Base-by-base conservation (phyloP, 2,329 filamentous ascomycete genomes). In the Arthrobotrys entomopaga region DNA sequence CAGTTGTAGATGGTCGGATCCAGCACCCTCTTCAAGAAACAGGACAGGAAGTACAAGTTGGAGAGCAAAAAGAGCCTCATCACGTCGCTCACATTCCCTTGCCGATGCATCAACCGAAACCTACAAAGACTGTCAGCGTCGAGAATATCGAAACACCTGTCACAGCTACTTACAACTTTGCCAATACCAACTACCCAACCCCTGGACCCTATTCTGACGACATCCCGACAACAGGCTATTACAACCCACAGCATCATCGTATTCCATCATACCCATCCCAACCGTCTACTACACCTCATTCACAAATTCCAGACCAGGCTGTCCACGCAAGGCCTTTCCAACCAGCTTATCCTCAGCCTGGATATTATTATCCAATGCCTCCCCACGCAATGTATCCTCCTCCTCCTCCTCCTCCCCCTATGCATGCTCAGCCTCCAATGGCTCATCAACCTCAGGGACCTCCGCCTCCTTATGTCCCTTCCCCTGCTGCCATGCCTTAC, bases 261-360 rank as follows among this genome's bases (percentile, higher is more conserved):
- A 58, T 67, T 42, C 70, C 70, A 19, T 74, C 70, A 10, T 74
- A 76, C 73, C 64, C 76, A 63, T 70, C 77, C 63, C 64, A 78
- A 60, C 59, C 77, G 59, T 78, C 48, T 70, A 76, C 77, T 83
- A 91, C 69, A 81, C 86, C 22, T 91, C 79, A 97, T 97, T 75
- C 93, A n/a, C 64, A 67, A 24, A 38, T 74, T 16, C 63, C 93
- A 1, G 94, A 97, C 82, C 89, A 93, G 65, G 92, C 93, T 7
- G 93, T 97, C 58, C 93, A 97, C 79, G 94, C 93, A 26, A 90
- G 91, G 63, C 89, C 92, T 0, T 98, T 97, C 84, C 93, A 97
- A 78, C 91, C 91, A 29, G 89, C 88, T 76, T 83, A 85, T 11
- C 92, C 89, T 1, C 63, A 66, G 16, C 70, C 63, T 59, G 70